Percentiles rank a stretch among this genome's conserved stretches.
Evolutionary conservation across 1,284 basidiomycete genomes (phyloP).

Genomic region (Melampsora americana): DNA sequence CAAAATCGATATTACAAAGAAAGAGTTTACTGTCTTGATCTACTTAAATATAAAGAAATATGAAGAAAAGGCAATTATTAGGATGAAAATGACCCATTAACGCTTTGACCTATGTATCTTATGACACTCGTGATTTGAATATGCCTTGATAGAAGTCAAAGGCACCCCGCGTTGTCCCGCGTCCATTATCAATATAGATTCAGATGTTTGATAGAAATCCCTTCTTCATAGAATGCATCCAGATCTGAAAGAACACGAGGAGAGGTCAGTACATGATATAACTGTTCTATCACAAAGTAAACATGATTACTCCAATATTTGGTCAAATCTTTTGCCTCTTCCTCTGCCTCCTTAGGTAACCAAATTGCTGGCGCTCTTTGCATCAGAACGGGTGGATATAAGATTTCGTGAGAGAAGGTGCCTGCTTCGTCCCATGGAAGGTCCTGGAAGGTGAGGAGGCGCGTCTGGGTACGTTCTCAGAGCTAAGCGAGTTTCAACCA

Average conservation of each 20-base stretch:
- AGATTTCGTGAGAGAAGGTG: neutral
- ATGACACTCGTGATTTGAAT: too few relatives aligned
- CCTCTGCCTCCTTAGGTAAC: constrained; percentile 27
- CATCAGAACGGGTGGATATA: constrained; percentile 28
- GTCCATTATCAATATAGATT: constrained; percentile 11
- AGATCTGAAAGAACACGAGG: constrained; percentile 1
- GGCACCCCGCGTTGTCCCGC: too few relatives aligned
- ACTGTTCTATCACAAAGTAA: neutral
- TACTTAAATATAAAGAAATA: too few relatives aligned
- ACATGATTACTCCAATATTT: constrained; percentile 24
- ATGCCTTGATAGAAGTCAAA: too few relatives aligned
- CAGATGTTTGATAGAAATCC: constrained; percentile 14
- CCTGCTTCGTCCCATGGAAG: constrained; percentile 5
- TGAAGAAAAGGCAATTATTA: too few relatives aligned
- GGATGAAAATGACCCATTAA: too few relatives aligned
- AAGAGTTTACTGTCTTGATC: too few relatives aligned
- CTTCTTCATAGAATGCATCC: constrained; percentile 36
- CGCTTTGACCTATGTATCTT: too few relatives aligned
- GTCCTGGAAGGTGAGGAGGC: constrained; percentile 24
- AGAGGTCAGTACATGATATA: neutral
- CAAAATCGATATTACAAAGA: too few relatives aligned
- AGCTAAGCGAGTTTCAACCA: constrained; percentile 27
- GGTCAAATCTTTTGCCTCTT: constrained; percentile 25
- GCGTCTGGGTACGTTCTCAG: constrained; percentile 20
- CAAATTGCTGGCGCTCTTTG: constrained; percentile 25